Evolutionary conservation across 768 basidiomycete genomes (phyloP).

Genomic region (Kwoniella sp.): DNA sequence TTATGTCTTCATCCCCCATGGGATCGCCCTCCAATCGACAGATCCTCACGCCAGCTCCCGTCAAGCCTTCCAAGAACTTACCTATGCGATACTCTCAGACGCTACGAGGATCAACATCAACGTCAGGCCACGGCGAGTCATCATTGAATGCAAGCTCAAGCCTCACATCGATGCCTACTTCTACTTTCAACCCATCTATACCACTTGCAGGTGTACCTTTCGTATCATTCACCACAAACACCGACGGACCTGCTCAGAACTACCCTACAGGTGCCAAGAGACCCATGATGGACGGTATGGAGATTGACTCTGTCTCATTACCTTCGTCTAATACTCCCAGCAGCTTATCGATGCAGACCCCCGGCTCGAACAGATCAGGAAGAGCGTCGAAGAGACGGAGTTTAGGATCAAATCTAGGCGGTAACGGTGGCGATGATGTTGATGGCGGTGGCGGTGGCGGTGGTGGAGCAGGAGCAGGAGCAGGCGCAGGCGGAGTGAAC

Average conservation of each 20-base stretch:
- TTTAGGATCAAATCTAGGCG: constrained; percentile 14
- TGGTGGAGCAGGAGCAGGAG: neutral
- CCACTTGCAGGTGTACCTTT: constrained; percentile 19
- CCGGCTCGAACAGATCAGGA: constrained; percentile 10
- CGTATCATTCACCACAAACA: constrained; percentile 14
- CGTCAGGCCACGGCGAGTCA: neutral
- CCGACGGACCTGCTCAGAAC: constrained; percentile 15
- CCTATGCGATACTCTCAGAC: constrained; percentile 5
- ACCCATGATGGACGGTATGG: constrained; percentile 24
- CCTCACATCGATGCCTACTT: neutral
- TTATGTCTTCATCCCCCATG: constrained; percentile 21
- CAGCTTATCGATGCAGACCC: constrained; percentile 1
- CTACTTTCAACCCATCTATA: constrained; percentile 19
- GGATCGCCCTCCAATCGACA: constrained; percentile 14
- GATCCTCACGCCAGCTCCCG: constrained; percentile 1
- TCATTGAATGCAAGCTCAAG: neutral
- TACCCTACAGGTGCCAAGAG: constrained; percentile 18
- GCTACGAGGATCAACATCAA: neutral
- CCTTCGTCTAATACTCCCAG: neutral
- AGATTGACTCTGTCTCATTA: constrained; percentile 3
- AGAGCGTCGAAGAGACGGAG: constrained; percentile 35
- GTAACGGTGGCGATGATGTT: constrained; percentile 6
- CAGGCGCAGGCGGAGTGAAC: neutral
- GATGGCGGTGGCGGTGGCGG: constrained; percentile 17
- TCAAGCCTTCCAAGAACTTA: constrained; percentile 11